Base-by-base conservation (phyloP, 2,329 filamentous ascomycete species). In the Trichophaea hybrida region DNA sequence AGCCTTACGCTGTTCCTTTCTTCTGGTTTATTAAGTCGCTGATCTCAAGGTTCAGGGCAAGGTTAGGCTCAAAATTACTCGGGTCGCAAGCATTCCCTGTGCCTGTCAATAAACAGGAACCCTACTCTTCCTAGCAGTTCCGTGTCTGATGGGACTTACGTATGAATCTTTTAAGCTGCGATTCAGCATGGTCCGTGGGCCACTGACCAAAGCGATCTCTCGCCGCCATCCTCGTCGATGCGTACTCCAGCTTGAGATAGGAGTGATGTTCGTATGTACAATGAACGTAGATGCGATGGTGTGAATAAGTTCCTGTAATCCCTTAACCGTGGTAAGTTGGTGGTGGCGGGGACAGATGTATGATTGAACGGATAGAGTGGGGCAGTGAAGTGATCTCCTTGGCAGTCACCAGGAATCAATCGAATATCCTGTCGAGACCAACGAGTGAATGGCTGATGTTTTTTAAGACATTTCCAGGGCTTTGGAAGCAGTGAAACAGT, bases 51-150 rank as follows among this genome's bases (percentile, higher is more conserved):
- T 93, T 94, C 65, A 98, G 77, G 60, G 90, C 93, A 58, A 98
- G 84, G 71, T 98, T 97, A 64, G 93, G 91, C 76, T 98, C 93
- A 77, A 89, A 96, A 76, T 97, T 96, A 72, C 94, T 87, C 55
- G 93, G 88, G 70, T 93, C 94, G 77, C 93, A 97, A 66, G 93
- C 91, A 75, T 90, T 90, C 72, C 93, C 80, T 82, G 61, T n/a
- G 46, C 51, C 46, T 38, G 5, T 46, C 53, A 50, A 56, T 67
- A 38, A 68, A 64, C 57, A 57, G 24, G 24, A 24, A 40, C n/a
- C 13, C 10, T 8, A 48, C 56, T 35, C 7, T 10, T 50, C 31
- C 12, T 40, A 35, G 34, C 38, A 24, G 24, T 54, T n/a, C 8
- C 12, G 54, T 46, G 34, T 55, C 49, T 31, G 55, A 72, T 17